Evolutionary conservation across 179 eudicot species (phyloP).

Genomic region (Heliamphora pulchella): DNA sequence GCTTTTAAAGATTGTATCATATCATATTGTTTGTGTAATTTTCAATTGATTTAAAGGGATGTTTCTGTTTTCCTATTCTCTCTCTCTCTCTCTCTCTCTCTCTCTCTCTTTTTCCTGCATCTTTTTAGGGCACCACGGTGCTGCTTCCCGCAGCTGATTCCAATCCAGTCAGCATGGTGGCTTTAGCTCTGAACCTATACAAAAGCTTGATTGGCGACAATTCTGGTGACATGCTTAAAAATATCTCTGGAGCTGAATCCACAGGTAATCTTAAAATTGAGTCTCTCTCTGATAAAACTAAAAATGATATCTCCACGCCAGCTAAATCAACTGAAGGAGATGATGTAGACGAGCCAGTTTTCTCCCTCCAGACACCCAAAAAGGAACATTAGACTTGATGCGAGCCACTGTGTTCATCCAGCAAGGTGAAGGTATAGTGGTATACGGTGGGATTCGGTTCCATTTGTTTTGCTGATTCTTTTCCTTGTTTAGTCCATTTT

Average conservation of each 20-base stretch:
- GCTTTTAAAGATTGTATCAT: not conserved
- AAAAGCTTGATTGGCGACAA: conserved; percentile 39
- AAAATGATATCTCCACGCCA: conserved; percentile 4
- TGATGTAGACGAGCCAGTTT: conserved; percentile 20
- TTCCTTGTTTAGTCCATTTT: not conserved
- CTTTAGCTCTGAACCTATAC: conserved; percentile 55
- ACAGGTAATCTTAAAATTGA: conserved; percentile 15
- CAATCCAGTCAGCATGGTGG: conserved; percentile 56
- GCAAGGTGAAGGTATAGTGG: not conserved
- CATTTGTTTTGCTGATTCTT: not conserved
- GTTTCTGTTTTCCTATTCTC: not conserved
- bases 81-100: not conserved
- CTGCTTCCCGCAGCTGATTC: conserved; percentile 51
- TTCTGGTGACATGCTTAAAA: conserved; percentile 15
- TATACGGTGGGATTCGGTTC: not conserved
- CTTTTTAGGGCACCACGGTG: conserved; percentile 55
- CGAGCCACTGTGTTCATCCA: not conserved
- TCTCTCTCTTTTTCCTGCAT: not conserved
- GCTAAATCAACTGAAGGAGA: not conserved
- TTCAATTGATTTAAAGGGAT: not conserved
- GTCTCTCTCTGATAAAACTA: not conserved
- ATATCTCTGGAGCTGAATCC: conserved; percentile 8
- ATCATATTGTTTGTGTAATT: not conserved
- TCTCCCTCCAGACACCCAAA: conserved; percentile 38
- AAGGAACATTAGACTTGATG: conserved; percentile 14